These are phyloP conservation scores for Syzygium oleosum DNA, from an alignment of 345 rosid species.

Conservation along the genomic window DNA sequence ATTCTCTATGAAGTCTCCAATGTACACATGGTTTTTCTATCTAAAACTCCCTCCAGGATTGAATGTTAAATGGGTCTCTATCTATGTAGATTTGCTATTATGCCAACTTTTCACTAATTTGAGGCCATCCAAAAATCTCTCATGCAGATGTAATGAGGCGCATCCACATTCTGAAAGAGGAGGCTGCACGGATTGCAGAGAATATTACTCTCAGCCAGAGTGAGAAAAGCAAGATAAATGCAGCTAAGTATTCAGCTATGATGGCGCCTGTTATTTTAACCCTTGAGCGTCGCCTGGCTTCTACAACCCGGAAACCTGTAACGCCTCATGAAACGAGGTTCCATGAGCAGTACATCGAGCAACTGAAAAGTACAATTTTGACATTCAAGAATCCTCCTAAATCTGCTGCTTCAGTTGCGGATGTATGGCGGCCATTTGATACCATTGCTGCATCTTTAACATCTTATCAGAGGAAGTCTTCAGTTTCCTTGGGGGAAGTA, in stretches of 20 bases:
- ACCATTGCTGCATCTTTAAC: slow-evolving; percentile 77
- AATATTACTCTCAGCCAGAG: slow-evolving; percentile 76
- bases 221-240: slow-evolving; percentile 83
- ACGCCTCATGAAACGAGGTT: slow-evolving; percentile 93
- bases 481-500: slow-evolving; percentile 71
- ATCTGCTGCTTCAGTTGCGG: slow-evolving; percentile 63
- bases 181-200: slow-evolving; percentile 78
- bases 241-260: slow-evolving; percentile 90
- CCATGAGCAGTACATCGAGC: slow-evolving; percentile 58
- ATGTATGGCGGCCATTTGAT: slow-evolving; percentile 86
- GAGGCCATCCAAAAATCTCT: background rate
- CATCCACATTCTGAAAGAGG: slow-evolving; percentile 76
- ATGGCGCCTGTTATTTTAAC: slow-evolving; percentile 90
- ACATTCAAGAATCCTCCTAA: slow-evolving; percentile 71
- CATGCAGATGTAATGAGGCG: slow-evolving; percentile 72
- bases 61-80: background rate
- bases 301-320: slow-evolving; percentile 81
- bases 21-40: background rate
- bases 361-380: slow-evolving; percentile 53
- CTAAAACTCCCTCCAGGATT: background rate
- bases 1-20: background rate
- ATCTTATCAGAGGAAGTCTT: slow-evolving; percentile 74
- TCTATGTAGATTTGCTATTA: background rate
- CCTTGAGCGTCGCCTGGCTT: slow-evolving; percentile 84
- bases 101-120: background rate